Evolutionary conservation across 2,329 filamentous ascomycete species (phyloP), one percentile per base, ranked within the genome.

Genomic region (Talaromyces atroroseus): DNA sequence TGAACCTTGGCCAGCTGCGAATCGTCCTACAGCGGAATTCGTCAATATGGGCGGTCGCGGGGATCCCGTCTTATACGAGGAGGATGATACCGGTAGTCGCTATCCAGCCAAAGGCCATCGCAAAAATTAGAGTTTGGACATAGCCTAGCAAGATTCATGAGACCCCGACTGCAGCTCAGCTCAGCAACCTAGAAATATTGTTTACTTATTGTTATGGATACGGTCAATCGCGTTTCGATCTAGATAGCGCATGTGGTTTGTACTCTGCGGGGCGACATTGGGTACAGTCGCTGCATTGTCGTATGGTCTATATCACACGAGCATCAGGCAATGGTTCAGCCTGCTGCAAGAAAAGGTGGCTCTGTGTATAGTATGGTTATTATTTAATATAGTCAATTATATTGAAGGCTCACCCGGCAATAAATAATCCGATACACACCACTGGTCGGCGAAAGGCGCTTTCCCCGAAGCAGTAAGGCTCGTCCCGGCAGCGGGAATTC

Each of bases 31-130:
- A 0, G 78, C 81, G 5, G 90, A 94, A 65, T 97, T 96, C 64
- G 86, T 90, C 71, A 82, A 86, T 60, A 81, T 95, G 77, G 92
- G 92, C 40, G 90, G 90, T 16, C 89, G 88, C 65, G 92, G 91
- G 5, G 92, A 97, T 66, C 84, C 90, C 71, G 77, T 81, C 45
- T 78, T 96, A 14, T 96, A 86, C 68, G 83, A 81, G 10, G 78
- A 89, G 50, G 40, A 48, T 29, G 86, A 89, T 34, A 68, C 68
- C 38, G 69, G 66, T 1, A 77, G 71, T 52, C 67, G 68, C 12
- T 77, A 76, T 59, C 38, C 51, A 16, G n/a, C 36, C 52, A 49
- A 48, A 23, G 52, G 34, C 4, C 52, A 54, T 32, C 44, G 36
- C 52, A 49, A 54, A 12, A 36, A 42, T 12, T 54, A 54, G 44